These are phyloP conservation scores for Fragosphaeria purpurea DNA, from an alignment of 2,329 filamentous ascomycete genomes.

Conservation along the genomic window DNA sequence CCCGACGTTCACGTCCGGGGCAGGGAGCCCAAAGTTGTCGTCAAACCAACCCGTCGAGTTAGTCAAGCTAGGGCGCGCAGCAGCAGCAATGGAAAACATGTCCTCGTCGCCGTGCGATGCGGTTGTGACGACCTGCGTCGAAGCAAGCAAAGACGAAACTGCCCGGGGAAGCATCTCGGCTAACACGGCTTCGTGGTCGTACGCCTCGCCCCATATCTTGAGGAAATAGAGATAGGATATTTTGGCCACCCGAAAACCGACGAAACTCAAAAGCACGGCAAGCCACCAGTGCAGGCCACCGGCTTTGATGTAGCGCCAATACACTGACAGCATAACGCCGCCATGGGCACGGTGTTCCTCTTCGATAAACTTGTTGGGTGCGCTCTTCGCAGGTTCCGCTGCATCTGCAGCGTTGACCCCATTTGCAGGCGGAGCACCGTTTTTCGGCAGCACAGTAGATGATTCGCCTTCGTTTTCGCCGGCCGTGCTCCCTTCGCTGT, in stretches of 20 bases:
- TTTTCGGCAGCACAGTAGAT: constrained; percentile 17
- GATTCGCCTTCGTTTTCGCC: constrained; percentile 20
- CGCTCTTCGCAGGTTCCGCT: constrained; percentile 30
- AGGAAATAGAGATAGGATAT: constrained; percentile 69
- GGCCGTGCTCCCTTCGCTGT: constrained; percentile 7
- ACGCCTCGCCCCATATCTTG: constrained; percentile 78
- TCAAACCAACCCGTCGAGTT: constrained; percentile 14
- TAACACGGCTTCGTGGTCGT: constrained; percentile 28
- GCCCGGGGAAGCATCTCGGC: constrained; percentile 3
- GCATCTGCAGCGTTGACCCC: constrained; percentile 15
- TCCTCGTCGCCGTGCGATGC: neutral
- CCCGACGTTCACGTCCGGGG: constrained; percentile 54
- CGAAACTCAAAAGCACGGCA: constrained; percentile 51
- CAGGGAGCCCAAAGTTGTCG: constrained; percentile 42
- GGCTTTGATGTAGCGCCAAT: constrained; percentile 77
- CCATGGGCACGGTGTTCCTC: constrained; percentile 67
- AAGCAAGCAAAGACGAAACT: constrained; percentile 4
- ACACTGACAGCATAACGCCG: constrained; percentile 64
- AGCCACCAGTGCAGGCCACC: constrained; percentile 68
- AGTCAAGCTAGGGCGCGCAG: neutral
- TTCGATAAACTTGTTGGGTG: constrained; percentile 68
- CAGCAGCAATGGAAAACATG: neutral
- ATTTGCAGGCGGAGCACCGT: constrained; percentile 21
- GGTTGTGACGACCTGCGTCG: neutral
- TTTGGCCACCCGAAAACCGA: constrained; percentile 52